phyloP scores from a whole-genome alignment of 176 grass and related monocot species.

The Oryza officinalis region DNA sequence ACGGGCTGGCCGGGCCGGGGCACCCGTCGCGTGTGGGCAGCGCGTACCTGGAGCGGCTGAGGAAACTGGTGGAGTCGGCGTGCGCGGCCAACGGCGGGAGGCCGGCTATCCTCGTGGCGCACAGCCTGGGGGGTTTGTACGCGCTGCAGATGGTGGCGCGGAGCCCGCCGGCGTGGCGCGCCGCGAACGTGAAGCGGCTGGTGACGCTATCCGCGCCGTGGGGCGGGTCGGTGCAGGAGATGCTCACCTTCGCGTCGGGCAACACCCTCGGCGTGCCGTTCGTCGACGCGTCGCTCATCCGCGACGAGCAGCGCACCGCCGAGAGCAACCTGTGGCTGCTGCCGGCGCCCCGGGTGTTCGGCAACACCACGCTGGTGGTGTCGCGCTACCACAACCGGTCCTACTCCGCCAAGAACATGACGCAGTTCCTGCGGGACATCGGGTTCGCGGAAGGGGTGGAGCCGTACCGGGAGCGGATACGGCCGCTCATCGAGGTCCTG shows the following conservation, averaged over 20 bases:
- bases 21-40: conserved; percentile 62
- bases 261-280: conserved; percentile 66
- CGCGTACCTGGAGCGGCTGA: conserved; percentile 60
- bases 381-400: conserved; percentile 39
- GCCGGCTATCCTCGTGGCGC: conserved; percentile 66
- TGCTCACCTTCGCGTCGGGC: conserved; percentile 74
- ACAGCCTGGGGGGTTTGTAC: conserved; percentile 77
- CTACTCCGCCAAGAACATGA: conserved; percentile 68
- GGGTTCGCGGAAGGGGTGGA: conserved; percentile 64
- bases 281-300: conserved; percentile 61
- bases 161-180: conserved; percentile 45
- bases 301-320: conserved; percentile 53
- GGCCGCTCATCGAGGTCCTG: conserved; percentile 68
- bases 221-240: conserved; percentile 70
- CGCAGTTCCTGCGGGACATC: conserved; percentile 75
- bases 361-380: conserved; percentile 55
- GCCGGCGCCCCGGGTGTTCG: conserved; percentile 53
- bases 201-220: conserved; percentile 67
- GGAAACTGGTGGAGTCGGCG: conserved; percentile 56
- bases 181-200: conserved; percentile 56
- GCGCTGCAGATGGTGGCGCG: conserved; percentile 72
- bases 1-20: conserved; percentile 64
- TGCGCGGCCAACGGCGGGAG: conserved; percentile 49
- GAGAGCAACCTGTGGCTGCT: conserved; percentile 98
- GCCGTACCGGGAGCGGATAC: conserved; percentile 50